phyloP scores from a whole-genome alignment of 306 rosid species.

The Psophocarpus tetragonolobus region DNA sequence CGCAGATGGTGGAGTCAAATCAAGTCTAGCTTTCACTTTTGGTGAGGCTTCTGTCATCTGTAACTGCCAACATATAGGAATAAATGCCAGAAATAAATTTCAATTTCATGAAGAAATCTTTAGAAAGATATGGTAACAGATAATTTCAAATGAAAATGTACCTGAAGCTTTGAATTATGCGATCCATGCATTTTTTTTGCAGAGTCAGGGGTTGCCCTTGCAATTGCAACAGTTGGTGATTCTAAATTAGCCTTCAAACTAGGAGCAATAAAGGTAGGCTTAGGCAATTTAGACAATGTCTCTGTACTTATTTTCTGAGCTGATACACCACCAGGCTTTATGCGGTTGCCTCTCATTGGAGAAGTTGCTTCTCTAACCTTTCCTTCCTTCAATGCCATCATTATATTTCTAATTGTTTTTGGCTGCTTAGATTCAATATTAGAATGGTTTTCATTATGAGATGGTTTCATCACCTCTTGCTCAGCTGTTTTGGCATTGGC shows the following conservation, averaged over 20 bases:
- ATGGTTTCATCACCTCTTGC: slow-evolving; percentile 51
- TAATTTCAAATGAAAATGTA: slow-evolving; percentile 33
- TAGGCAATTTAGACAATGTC: slow-evolving; percentile 68
- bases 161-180: slow-evolving; percentile 74
- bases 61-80: slow-evolving; percentile 49
- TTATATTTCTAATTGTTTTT: slow-evolving; percentile 78
- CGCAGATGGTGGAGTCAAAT: slow-evolving; percentile 58
- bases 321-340: slow-evolving; percentile 52
- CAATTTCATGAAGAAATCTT: not conserved
- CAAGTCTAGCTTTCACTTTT: slow-evolving; percentile 67
- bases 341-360: slow-evolving; percentile 78
- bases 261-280: slow-evolving; percentile 54
- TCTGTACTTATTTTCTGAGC: slow-evolving; percentile 55
- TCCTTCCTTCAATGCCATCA: slow-evolving; percentile 87
- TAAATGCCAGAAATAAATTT: not conserved
- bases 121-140: not conserved
- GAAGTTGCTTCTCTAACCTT: slow-evolving; percentile 75
- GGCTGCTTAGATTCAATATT: slow-evolving; percentile 69
- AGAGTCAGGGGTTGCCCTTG: slow-evolving; percentile 61
- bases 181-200: slow-evolving; percentile 60
- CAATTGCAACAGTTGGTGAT: slow-evolving; percentile 44
- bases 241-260: slow-evolving; percentile 62
- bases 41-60: slow-evolving; percentile 60
- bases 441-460: slow-evolving; percentile 49
- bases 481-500: slow-evolving; percentile 48